Evolutionary conservation across 2,329 filamentous ascomycete genomes (phyloP), one percentile per base, ranked within the genome.

Genomic region (Ophiostoma sp.): DNA sequence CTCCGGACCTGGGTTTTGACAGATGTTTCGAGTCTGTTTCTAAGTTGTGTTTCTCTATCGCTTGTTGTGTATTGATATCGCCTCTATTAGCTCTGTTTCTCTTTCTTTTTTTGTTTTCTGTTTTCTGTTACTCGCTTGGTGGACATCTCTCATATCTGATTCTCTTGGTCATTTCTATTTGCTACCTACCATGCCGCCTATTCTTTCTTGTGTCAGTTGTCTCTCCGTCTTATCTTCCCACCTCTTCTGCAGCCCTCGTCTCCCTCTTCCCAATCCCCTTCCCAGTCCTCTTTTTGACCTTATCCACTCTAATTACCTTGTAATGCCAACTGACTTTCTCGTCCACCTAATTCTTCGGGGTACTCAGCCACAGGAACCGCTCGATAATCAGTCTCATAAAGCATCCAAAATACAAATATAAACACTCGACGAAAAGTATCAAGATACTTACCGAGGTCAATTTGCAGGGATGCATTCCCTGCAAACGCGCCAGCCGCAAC

Each of bases 11-110:
- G 14, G 47, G 12, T 16, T n/a, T n/a, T 47, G 9, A 16, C 47
- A 49, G 16, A 49, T 49, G 47, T 49, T 49, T 49, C 47, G 47
- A 49, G 47, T 49, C 47, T 49, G 47, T 49, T 49, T 49, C 47
- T 18, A 49, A 49, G 47, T 49, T 49, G 47, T 49, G 47, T n/a
- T 49, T 47, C 12, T n/a, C 47, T 49, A n/a, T 49, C 47, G 7
- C 27, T 27, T 27, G 27, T 27, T 27, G 27, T 27, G 27, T 27
- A 27, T 27, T 27, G 2, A 2, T 27, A 27, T 27, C 27, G 27
- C 27, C 27, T 27, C 27, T 27, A 27, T 27, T 27, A 27, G 27
- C 27, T 27, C 27, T 27, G 27, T 27, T 27, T 27, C 27, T 27
- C 27, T 27, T 27, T 27, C 27, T 1, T 27, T 27, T 27, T 27